Conservation (phyloP, 768 basidiomycete species). For the Astraeus odoratus region DNA sequence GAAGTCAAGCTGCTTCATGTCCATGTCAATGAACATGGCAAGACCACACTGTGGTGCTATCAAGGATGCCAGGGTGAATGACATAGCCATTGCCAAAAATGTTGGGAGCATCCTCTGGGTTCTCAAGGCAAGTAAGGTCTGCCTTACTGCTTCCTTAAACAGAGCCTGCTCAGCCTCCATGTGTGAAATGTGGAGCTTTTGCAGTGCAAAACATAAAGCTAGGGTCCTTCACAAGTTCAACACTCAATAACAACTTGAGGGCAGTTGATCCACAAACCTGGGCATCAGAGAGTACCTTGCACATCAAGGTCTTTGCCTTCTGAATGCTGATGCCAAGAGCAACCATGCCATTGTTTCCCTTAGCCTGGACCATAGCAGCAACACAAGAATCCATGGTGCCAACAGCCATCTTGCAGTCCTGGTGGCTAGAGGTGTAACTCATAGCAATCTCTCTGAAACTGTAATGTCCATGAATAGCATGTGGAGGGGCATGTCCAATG, state of each 20-base stretch:
- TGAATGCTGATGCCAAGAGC: slow-evolving; percentile 29
- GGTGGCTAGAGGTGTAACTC: slow-evolving; percentile 31
- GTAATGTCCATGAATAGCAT: slow-evolving; percentile 4
- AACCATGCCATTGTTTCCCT: slow-evolving; percentile 30
- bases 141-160: slow-evolving; percentile 24
- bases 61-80: slow-evolving; percentile 29
- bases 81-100: slow-evolving; percentile 25
- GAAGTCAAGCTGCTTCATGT: slow-evolving; percentile 24
- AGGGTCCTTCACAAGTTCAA: slow-evolving; percentile 22
- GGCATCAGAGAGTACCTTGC: slow-evolving; percentile 24
- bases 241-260: slow-evolving; percentile 29
- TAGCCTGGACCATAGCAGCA: slow-evolving; percentile 28
- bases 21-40: slow-evolving; percentile 19
- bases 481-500: not conserved
- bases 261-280: slow-evolving; percentile 28
- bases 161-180: slow-evolving; percentile 28
- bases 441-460: slow-evolving; percentile 31
- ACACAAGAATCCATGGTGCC: slow-evolving; percentile 32
- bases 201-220: slow-evolving; percentile 20
- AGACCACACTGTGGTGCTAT: slow-evolving; percentile 28
- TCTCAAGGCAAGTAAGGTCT: slow-evolving; percentile 18
- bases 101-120: slow-evolving; percentile 16
- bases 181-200: slow-evolving; percentile 29
- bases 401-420: slow-evolving; percentile 27
- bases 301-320: slow-evolving; percentile 27